Conservation (phyloP, 805 yeast species). For the Pichia paraexigua region DNA sequence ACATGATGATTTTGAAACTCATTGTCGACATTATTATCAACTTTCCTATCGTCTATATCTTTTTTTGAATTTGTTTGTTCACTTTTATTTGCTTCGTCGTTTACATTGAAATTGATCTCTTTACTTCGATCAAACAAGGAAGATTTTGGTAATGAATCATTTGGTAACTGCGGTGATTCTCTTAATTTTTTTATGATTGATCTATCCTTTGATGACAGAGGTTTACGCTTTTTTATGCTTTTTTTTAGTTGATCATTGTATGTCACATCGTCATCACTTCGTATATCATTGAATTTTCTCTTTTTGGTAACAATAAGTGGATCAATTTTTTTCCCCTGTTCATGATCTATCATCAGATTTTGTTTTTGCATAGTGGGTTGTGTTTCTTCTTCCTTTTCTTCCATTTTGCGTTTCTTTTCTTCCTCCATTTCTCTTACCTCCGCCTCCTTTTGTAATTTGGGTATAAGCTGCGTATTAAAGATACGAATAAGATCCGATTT, state of each 20-base stretch:
- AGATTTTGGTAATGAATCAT: constrained; percentile 10
- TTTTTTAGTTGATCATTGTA: neutral
- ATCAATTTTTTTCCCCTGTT: neutral
- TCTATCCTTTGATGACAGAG: neutral
- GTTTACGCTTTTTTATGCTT: neutral
- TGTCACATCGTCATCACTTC: neutral
- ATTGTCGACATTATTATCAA: neutral
- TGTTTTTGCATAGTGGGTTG: neutral
- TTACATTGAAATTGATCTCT: constrained; percentile 7
- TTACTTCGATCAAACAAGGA: constrained; percentile 3
- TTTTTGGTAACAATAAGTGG: neutral
- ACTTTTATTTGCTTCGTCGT: neutral
- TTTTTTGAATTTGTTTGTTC: neutral
- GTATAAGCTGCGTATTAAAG: constrained; percentile 7
- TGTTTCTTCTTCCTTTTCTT: neutral
- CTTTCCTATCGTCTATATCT: neutral
- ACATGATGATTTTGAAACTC: neutral
- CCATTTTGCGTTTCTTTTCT: neutral
- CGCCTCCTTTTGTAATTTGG: constrained; percentile 3
- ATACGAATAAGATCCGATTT: constrained; percentile 50
- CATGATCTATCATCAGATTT: neutral
- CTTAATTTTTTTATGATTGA: neutral
- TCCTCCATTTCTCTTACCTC: neutral
- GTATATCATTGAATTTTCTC: neutral
- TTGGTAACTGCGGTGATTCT: constrained; percentile 3